phyloP scores from a whole-genome alignment of 495 filamentous ascomycete genomes.

The Parachaetomium inaequale region DNA sequence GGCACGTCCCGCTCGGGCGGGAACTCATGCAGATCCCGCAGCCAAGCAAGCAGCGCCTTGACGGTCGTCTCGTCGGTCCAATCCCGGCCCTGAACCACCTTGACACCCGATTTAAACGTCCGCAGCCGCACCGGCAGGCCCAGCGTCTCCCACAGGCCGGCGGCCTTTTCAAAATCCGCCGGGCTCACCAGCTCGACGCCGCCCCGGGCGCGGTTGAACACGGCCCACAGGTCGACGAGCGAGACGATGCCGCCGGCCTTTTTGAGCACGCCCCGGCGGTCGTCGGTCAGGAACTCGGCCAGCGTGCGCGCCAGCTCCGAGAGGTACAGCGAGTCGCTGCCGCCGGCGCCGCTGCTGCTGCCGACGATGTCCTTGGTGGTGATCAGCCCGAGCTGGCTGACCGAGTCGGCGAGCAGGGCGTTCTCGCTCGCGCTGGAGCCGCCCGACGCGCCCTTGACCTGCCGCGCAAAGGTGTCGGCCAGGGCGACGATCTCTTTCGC shows the following conservation, averaged over 20 bases:
- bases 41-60: conserved; percentile 68
- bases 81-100: conserved; percentile 85
- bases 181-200: conserved; percentile 94
- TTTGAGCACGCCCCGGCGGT: conserved; percentile 72
- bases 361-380: conserved; percentile 87
- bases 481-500: conserved; percentile 94
- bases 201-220: conserved; percentile 93
- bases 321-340: conserved; percentile 54
- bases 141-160: conserved; percentile 81
- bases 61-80: conserved; percentile 90
- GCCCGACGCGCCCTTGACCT: conserved; percentile 52
- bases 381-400: conserved; percentile 78
- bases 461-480: conserved; percentile 78
- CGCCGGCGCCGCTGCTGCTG: conserved; percentile 36
- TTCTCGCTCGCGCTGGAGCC: conserved; percentile 58
- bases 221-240: conserved; percentile 92
- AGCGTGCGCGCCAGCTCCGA: conserved; percentile 85
- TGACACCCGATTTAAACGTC: conserved; percentile 84
- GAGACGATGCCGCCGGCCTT: conserved; percentile 91
- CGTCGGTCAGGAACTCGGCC: conserved; percentile 92
- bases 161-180: conserved; percentile 85
- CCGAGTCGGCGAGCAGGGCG: conserved; percentile 75
- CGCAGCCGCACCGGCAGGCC: conserved; percentile 81
- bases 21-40: conserved; percentile 64
- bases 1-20: conserved; percentile 59